Evolutionary conservation across 805 yeast genomes (phyloP).

Genomic region (Zygotorulaspora florentina): DNA sequence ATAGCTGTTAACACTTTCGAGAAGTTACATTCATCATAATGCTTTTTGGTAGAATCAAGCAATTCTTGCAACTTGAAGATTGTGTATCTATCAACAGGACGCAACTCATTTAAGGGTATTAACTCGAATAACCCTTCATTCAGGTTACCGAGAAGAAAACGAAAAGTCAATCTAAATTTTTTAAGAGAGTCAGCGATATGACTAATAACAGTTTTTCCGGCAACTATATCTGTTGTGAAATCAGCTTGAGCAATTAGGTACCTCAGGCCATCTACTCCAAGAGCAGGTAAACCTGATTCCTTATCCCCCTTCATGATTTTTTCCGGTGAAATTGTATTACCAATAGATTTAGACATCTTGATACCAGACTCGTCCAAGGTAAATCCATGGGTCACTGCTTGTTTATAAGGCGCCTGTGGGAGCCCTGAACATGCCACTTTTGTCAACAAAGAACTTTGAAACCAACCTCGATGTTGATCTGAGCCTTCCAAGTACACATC

Average conservation of each 20-base stretch:
- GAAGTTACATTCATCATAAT: slow-evolving; percentile 59
- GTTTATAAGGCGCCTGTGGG: slow-evolving; percentile 59
- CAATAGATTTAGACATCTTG: slow-evolving; percentile 92
- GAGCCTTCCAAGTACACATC: slow-evolving; percentile 93
- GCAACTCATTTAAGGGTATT: slow-evolving; percentile 40
- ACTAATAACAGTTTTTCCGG: slow-evolving; percentile 65
- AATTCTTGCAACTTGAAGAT: slow-evolving; percentile 52
- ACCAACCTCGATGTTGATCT: slow-evolving; percentile 99
- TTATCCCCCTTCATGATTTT: slow-evolving; percentile 61
- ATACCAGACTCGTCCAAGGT: slow-evolving; percentile 78
- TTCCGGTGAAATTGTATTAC: slow-evolving; percentile 70
- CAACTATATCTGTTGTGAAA: slow-evolving; percentile 72
- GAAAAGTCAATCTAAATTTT: slow-evolving; percentile 77
- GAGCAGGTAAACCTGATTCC: slow-evolving; percentile 47
- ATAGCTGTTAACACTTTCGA: slow-evolving; percentile 64
- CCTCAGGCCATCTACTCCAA: slow-evolving; percentile 90
- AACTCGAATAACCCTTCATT: slow-evolving; percentile 37
- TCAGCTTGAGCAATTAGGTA: slow-evolving; percentile 88
- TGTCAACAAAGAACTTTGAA: slow-evolving; percentile 86
- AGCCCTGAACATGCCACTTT: slow-evolving; percentile 48
- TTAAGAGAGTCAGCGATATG: slow-evolving; percentile 78
- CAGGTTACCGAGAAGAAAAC: slow-evolving; percentile 77
- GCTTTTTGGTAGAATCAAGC: slow-evolving; percentile 38
- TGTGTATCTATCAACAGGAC: slow-evolving; percentile 56
- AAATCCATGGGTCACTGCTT: slow-evolving; percentile 89